phyloP scores from a whole-genome alignment of 31 red algal genomes.

The Porphyra umbilicalis region DNA sequence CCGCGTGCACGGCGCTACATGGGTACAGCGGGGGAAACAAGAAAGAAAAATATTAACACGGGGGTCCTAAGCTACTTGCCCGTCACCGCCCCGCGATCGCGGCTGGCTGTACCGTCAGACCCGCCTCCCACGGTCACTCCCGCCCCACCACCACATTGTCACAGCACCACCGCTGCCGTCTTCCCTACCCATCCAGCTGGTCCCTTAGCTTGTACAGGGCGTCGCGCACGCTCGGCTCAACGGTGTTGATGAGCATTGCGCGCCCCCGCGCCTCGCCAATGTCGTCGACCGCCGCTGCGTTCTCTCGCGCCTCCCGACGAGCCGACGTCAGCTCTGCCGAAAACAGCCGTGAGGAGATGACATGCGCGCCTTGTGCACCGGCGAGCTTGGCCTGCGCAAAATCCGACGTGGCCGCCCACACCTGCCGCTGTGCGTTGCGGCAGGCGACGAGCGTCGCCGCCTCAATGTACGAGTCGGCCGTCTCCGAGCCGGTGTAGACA shows the following conservation, averaged over 20 bases:
- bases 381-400: constrained; percentile 30
- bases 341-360: constrained; percentile 49
- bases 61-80: too few relatives aligned
- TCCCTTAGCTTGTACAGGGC: constrained; percentile 47
- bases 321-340: constrained; percentile 49
- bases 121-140: not conserved
- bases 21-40: not conserved
- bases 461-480: constrained; percentile 68
- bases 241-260: constrained; percentile 47
- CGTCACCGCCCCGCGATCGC: too few relatives aligned
- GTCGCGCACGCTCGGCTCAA: constrained; percentile 30
- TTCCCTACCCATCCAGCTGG: constrained; percentile 16
- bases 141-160: not conserved
- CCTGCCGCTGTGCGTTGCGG: constrained; percentile 33
- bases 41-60: not conserved
- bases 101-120: too few relatives aligned
- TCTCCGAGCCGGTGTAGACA: constrained; percentile 67
- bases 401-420: constrained; percentile 72
- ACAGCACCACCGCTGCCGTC: not conserved
- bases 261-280: constrained; percentile 1
- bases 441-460: constrained; percentile 14
- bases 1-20: not conserved
- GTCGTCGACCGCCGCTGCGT: constrained; percentile 4
- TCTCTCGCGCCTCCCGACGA: constrained; percentile 24
- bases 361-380: constrained; percentile 50